Evolutionary conservation across 306 rosid species (phyloP).

Genomic region (Albizia julibrissin): DNA sequence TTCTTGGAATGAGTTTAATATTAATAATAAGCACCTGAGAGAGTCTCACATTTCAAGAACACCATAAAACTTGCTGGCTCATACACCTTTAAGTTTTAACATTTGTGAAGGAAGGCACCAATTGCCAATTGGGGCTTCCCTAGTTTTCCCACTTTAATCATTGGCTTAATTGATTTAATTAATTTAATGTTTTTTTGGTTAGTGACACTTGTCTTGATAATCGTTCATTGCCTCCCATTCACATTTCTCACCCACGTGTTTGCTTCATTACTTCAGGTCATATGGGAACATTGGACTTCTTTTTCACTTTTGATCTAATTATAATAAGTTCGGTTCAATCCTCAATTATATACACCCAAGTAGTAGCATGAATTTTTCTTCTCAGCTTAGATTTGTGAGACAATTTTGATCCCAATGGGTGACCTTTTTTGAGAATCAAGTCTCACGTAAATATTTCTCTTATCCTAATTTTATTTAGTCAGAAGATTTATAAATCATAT

Average conservation of each 20-base stretch:
- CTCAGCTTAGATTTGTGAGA: neutral
- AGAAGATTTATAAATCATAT: too few species aligned
- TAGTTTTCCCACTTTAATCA: slow-evolving; percentile 21
- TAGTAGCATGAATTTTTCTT: neutral
- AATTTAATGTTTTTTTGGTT: neutral
- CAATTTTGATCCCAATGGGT: neutral
- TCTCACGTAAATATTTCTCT: too few species aligned
- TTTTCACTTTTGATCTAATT: neutral
- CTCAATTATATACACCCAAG: neutral
- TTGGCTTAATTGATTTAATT: slow-evolving; percentile 6
- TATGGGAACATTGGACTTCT: neutral
- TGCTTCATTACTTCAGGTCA: neutral
- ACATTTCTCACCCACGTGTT: slow-evolving; percentile 1
- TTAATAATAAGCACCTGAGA: neutral
- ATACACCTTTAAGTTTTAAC: neutral
- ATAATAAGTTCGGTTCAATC: neutral
- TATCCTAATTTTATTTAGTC: too few species aligned
- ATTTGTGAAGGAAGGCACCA: neutral
- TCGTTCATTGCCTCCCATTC: neutral
- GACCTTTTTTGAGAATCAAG: neutral
- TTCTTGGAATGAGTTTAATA: slow-evolving; percentile 30
- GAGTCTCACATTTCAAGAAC: slow-evolving; percentile 15
- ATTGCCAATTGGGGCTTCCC: neutral
- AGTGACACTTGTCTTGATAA: neutral
- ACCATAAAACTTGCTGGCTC: neutral